These are phyloP conservation scores for Apiotrichum sp. DNA, from an alignment of 1,284 basidiomycete species.

Conservation along the genomic window DNA sequence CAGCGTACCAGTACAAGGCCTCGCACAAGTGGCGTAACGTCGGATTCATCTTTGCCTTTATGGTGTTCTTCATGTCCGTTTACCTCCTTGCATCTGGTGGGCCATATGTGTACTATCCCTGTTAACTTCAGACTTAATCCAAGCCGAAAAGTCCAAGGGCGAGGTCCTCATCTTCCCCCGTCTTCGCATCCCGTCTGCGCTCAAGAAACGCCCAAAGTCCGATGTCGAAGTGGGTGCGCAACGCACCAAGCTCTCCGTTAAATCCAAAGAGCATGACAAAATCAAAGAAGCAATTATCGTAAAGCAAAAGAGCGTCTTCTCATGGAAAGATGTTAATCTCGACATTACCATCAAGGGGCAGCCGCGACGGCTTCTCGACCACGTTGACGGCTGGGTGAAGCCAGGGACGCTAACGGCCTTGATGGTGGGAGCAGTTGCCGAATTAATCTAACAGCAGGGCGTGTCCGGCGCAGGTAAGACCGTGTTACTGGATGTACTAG, in stretches of 20 bases:
- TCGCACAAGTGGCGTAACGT: slow-evolving; percentile 59
- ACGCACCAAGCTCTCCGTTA: background rate
- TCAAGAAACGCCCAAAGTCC: slow-evolving; percentile 19
- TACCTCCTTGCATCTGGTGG: slow-evolving; percentile 52
- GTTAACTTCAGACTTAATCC: slow-evolving; percentile 52
- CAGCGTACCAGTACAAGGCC: slow-evolving; percentile 60
- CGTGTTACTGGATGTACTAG: slow-evolving; percentile 74
- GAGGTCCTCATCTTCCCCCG: slow-evolving; percentile 52
- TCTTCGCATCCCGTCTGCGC: slow-evolving; percentile 42
- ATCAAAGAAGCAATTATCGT: slow-evolving; percentile 38
- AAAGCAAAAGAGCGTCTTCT: slow-evolving; percentile 47
- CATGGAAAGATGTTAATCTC: slow-evolving; percentile 53
- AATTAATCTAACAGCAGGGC: no score
- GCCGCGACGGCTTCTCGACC: slow-evolving; percentile 61
- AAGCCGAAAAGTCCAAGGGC: slow-evolving; percentile 50
- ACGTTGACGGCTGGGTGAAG: slow-evolving; percentile 75
- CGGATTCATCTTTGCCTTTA: slow-evolving; percentile 55
- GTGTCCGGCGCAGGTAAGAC: slow-evolving; percentile 71
- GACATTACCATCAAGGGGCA: slow-evolving; percentile 58
- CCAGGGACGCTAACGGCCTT: slow-evolving; percentile 69
- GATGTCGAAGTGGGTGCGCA: slow-evolving; percentile 20
- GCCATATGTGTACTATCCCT: slow-evolving; percentile 53
- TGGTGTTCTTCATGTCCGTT: slow-evolving; percentile 52
- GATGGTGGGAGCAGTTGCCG: no score
- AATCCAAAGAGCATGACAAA: slow-evolving; percentile 15